phyloP scores from a whole-genome alignment of 2,329 filamentous ascomycete genomes.

The Xylogone sp. region DNA sequence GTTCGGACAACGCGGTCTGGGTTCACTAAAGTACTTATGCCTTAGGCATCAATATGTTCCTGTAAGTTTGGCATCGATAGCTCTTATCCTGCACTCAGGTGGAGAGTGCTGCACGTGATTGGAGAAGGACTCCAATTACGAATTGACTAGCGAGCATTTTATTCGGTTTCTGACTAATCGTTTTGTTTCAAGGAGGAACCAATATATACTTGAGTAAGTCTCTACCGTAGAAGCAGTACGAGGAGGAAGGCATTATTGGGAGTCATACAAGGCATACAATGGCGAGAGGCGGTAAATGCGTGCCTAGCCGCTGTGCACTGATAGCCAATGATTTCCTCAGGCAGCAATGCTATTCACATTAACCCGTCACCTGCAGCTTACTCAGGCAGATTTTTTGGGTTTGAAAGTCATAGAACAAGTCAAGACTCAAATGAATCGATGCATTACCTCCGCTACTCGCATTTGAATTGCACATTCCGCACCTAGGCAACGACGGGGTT shows the following conservation, averaged over 20 bases:
- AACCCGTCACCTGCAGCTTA: not conserved
- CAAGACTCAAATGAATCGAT: not conserved
- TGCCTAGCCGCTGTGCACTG: not conserved
- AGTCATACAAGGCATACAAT: not conserved
- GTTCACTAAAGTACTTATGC: not conserved
- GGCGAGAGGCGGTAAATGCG: not conserved
- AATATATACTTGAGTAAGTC: too few species aligned
- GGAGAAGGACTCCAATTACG: too few species aligned
- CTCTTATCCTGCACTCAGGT: too few species aligned
- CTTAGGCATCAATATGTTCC: not conserved
- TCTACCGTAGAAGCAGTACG: too few species aligned
- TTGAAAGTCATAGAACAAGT: not conserved
- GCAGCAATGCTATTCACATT: conserved; percentile 7
- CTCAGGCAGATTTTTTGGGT: not conserved
- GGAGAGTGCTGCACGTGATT: too few species aligned
- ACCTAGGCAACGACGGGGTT: not conserved
- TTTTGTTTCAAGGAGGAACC: too few species aligned
- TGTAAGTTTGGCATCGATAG: too few species aligned
- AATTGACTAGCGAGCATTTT: too few species aligned
- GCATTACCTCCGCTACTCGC: not conserved
- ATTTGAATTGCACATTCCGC: not conserved
- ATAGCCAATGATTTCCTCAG: conserved; percentile 35
- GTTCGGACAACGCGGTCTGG: not conserved
- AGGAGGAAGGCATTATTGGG: too few species aligned
- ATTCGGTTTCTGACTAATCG: too few species aligned